These are phyloP conservation scores for Flammula alnicola DNA, from an alignment of 1,284 basidiomycete species.

Conservation along the genomic window DNA sequence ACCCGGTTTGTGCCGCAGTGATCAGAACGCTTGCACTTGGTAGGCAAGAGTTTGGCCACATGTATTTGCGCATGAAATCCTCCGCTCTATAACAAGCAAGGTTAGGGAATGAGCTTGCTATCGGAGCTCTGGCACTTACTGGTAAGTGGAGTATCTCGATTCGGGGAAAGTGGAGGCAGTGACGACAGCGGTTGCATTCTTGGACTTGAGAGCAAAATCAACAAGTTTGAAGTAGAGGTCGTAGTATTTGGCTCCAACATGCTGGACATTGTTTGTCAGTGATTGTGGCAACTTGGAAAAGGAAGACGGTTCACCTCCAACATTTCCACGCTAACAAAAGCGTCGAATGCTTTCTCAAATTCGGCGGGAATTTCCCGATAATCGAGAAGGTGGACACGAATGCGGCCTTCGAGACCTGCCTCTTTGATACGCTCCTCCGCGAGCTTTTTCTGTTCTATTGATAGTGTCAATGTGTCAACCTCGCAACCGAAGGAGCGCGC, in stretches of 20 bases:
- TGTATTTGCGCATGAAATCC: slow-evolving; percentile 15
- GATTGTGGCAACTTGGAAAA: background rate
- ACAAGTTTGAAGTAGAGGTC: no score
- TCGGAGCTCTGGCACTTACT: no score
- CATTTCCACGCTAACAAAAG: slow-evolving; percentile 13
- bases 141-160: slow-evolving; percentile 7
- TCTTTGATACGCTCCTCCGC: slow-evolving; percentile 11
- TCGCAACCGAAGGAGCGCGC: slow-evolving; percentile 13
- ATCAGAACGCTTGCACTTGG: no score
- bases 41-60: slow-evolving; percentile 17
- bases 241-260: slow-evolving; percentile 14
- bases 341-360: slow-evolving; percentile 16
- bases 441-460: slow-evolving; percentile 13
- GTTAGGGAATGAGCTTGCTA: no score
- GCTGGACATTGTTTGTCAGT: background rate
- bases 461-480: slow-evolving; percentile 14
- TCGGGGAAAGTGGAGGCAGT: slow-evolving; percentile 17
- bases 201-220: slow-evolving; percentile 16
- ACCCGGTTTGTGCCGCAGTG: no score
- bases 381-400: slow-evolving; percentile 16
- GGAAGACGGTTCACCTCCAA: slow-evolving; percentile 12
- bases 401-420: slow-evolving; percentile 11
- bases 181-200: slow-evolving; percentile 15
- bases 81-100: slow-evolving; percentile 6
- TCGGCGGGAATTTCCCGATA: slow-evolving; percentile 14